Base-by-base conservation (phyloP, 2,329 filamentous ascomycete species). In the Coniochaeta sp. region DNA sequence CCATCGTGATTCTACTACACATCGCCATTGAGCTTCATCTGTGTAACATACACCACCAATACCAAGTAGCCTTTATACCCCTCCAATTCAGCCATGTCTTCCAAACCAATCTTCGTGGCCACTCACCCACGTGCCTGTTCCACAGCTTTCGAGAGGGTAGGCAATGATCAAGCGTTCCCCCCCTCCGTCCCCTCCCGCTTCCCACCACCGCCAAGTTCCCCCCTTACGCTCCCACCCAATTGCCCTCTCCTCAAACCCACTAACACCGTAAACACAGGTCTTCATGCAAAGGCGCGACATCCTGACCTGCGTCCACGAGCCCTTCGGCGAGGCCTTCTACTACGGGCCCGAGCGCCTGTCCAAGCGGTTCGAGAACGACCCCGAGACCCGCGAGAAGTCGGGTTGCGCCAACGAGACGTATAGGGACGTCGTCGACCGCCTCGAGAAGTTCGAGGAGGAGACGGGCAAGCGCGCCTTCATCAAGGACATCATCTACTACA, bases 251-350 rank as follows among this genome's bases (percentile, higher is more conserved):
- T 56, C 57, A 42, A 46, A 54, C 53, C 51, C 52, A 47, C 49
- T 28, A 18, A 4, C 32, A 52, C 49, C 12, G 31, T 20, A 35
- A 22, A 31, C 18, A 6, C 59, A 94, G 89, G 91, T 97, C 58
- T 97, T 99, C 70, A 96, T 97, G 92, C 96, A 91, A 61, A 87
- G 90, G 60, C 81, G 82, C 60, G 86, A 95, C 64, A 84, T 78
- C 51, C 79, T 97, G 54, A 78, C 86, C 62, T 95, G 89, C 66
- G 78, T 94, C 61, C 94, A 97, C 69, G 94, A 99, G 73, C 94
- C 94, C 5, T 97, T 97, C 70, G 92, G 92, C 51, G 94, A 97
- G 71, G 88, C 91, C 55, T 97, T 92, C 67, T 97, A 97, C 74
- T 97, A 87, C 65, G 92, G 94, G 50, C 91, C 92, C 6, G 94